Evolutionary conservation across 202 grass and related monocot species (phyloP).

Genomic region (Panicum hallii): DNA sequence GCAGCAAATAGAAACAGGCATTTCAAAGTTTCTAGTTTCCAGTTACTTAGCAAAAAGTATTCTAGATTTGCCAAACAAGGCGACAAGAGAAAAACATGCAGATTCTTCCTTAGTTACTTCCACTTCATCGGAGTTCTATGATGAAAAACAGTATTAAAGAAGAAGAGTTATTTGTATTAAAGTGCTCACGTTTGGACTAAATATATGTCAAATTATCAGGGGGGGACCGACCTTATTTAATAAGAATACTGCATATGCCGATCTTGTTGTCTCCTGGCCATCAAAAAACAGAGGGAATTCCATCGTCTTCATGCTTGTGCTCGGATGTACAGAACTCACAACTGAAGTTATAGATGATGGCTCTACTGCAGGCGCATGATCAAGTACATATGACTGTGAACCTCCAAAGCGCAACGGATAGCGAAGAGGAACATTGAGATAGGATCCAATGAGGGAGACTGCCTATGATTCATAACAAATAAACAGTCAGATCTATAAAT

Average conservation of each 20-base stretch:
- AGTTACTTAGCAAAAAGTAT: not conserved
- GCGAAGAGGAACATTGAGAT: constrained; percentile 79
- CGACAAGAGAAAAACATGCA: not conserved
- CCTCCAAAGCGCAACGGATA: constrained; percentile 86
- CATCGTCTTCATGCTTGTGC: constrained; percentile 49
- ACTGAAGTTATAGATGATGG: constrained; percentile 49
- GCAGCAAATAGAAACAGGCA: not conserved
- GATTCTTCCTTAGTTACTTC: not conserved
- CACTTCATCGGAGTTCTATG: not conserved
- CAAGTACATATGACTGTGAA: constrained; percentile 82
- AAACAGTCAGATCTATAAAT: constrained; percentile 9
- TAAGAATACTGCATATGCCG: constrained; percentile 89
- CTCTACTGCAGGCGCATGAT: constrained; percentile 73
- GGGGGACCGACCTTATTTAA: constrained; percentile 79
- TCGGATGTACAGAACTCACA: constrained; percentile 38
- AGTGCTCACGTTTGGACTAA: not conserved
- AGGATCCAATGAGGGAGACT: constrained; percentile 74
- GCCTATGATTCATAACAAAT: constrained; percentile 59
- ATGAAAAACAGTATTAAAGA: not conserved
- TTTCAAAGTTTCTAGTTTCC: not conserved
- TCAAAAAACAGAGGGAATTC: constrained; percentile 95
- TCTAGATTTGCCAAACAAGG: not conserved
- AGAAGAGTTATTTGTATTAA: not conserved
- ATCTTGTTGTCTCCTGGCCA: constrained; percentile 86
- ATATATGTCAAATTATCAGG: no score